Base-by-base conservation (phyloP, 2,329 filamentous ascomycete genomes). In the Furcasterigmium sp. region DNA sequence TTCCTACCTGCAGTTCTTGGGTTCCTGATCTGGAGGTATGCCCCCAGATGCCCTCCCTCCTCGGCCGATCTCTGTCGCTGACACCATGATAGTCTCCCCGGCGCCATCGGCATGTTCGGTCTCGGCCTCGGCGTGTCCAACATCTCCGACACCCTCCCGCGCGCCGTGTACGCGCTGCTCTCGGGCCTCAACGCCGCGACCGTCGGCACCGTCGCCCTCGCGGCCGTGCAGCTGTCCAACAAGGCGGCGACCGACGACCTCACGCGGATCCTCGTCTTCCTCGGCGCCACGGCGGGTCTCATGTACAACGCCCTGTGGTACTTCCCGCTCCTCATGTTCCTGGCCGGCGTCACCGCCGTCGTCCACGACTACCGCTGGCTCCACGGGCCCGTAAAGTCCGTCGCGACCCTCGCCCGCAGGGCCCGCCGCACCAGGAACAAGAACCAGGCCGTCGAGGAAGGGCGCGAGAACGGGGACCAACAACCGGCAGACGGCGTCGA, bases 241-340 rank as follows among this genome's bases (percentile, higher is more conserved):
- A 87, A 86, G 50, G 76, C 84, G 0, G 82, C 88, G 43, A 81
- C 75, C 0, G 84, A 88, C 54, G 68, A 68, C 17, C 38, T 85
- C 3, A 82, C 84, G 0, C 66, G 84, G 2, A 63, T 82, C 0
- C 51, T 88, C 2, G 78, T 89, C 0, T 82, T 87, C 11, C 53
- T 82, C 7, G 75, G 76, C 3, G 85, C 69, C 1, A 70, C 74
- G 8, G 83, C 82, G 0, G 85, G 84, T 0, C 62, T 89, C 50
- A 68, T 85, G 39, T 88, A 88, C 52, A 87, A 80, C 39, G 77
- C 83, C 0, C 61, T 89, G 0, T 90, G 85, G 85, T 90, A 85
- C 51, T 89, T 87, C 37, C 85, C 85, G 0, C 53, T 78, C 0
- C 56, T 89, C 5, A 82, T 88, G 61, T 51, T 75, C 0, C 49